A percentile compares a stretch with the other conserved stretches of the same genome.
phyloP scores from a whole-genome alignment of 495 filamentous ascomycete species.

The Entonaema liquescens region DNA sequence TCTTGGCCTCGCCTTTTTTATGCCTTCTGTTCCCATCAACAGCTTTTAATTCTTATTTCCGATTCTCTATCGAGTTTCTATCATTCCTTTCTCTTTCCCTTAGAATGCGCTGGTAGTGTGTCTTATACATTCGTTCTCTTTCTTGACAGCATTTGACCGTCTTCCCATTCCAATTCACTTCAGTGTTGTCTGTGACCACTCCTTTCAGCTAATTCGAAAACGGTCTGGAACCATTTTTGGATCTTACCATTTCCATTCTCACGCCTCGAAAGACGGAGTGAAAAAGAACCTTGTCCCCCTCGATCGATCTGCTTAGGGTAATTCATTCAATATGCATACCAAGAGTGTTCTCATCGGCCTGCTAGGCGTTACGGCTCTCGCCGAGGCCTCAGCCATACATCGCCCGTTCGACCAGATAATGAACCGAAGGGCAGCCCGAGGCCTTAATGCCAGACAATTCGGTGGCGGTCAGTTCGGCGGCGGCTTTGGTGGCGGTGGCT shows the following conservation, averaged over 20 bases:
- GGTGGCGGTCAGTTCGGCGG: constrained; percentile 17
- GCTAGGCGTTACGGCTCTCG: constrained; percentile 53
- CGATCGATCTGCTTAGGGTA: constrained; percentile 28
- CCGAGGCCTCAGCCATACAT: constrained; percentile 52
- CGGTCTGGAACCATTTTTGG: constrained; percentile 61
- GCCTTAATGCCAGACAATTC: constrained; percentile 27
- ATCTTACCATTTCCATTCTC: constrained; percentile 41
- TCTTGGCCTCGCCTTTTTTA: constrained; percentile 50
- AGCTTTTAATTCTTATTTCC: constrained; percentile 46
- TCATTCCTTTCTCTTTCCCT: constrained; percentile 42
- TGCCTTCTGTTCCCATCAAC: constrained; percentile 42
- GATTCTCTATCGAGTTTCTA: constrained; percentile 44
- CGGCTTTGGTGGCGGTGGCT: neutral
- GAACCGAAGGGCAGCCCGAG: constrained; percentile 36
- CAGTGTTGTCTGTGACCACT: constrained; percentile 53
- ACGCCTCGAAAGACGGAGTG: constrained; percentile 24
- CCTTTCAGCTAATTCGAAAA: constrained; percentile 51
- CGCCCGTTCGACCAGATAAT: constrained; percentile 46
- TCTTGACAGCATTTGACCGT: constrained; percentile 49
- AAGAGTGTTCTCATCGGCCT: constrained; percentile 54
- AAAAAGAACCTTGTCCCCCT: constrained; percentile 27
- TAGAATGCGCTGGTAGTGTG: constrained; percentile 57
- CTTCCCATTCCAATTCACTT: constrained; percentile 49
- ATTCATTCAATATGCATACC: constrained; percentile 54
- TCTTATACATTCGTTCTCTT: constrained; percentile 61